Conservation (phyloP, 2,329 filamentous ascomycete species). For the Aspergillus ochraceus region DNA sequence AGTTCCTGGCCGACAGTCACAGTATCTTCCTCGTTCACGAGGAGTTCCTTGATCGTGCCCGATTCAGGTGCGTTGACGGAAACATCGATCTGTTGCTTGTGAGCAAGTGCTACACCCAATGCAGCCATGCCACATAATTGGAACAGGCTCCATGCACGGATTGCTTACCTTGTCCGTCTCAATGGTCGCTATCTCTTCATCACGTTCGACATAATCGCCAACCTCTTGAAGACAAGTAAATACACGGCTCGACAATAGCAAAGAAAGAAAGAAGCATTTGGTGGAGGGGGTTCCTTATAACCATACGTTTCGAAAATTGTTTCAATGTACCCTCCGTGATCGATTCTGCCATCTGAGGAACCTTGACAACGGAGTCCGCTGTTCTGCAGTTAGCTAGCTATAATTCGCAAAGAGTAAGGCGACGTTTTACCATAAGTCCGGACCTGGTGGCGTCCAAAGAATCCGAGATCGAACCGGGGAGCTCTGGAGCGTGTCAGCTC, state of each 20-base stretch:
- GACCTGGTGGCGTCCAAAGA: slow-evolving; percentile 31
- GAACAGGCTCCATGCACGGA: neutral
- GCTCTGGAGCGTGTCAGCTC: slow-evolving; percentile 15
- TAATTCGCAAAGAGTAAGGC: neutral
- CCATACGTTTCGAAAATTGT: slow-evolving; percentile 78
- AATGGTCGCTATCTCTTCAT: slow-evolving; percentile 98
- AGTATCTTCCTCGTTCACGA: slow-evolving; percentile 92
- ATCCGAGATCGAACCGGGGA: slow-evolving; percentile 21
- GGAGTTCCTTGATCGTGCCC: slow-evolving; percentile 86
- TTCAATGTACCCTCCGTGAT: slow-evolving; percentile 97
- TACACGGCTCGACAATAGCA: neutral
- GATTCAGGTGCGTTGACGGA: slow-evolving; percentile 91
- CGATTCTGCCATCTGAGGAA: slow-evolving; percentile 97
- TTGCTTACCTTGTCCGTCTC: slow-evolving; percentile 89
- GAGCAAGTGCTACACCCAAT: neutral
- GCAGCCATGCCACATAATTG: neutral
- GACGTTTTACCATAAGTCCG: slow-evolving; percentile 36
- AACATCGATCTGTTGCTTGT: slow-evolving; percentile 75
- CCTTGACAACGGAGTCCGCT: slow-evolving; percentile 86
- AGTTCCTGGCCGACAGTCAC: slow-evolving; percentile 93
- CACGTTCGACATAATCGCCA: slow-evolving; percentile 89
- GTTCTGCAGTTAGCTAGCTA: slow-evolving; percentile 13
- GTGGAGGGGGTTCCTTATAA: slow-evolving; percentile 18
- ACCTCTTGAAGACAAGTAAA: slow-evolving; percentile 56
- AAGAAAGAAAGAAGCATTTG: neutral